Conservation (phyloP, 495 filamentous ascomycete genomes). For the Cairneyella variabilis region DNA sequence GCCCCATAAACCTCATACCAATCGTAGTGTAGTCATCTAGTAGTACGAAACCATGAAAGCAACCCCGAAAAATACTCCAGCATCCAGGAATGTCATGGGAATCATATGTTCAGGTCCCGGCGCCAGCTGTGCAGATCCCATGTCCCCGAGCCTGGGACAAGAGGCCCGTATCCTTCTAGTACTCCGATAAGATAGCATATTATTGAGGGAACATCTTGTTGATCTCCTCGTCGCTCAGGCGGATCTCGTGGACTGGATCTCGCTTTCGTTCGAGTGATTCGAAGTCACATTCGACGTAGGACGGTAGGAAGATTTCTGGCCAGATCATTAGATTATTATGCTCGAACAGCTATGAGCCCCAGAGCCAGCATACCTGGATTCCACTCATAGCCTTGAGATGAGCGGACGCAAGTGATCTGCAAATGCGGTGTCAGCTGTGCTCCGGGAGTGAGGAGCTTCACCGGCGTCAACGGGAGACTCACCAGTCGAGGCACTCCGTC, state of each 20-base stretch:
- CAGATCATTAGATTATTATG: not conserved
- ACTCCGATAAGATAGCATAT: constrained; percentile 22
- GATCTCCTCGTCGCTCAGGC: constrained; percentile 59
- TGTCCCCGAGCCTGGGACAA: constrained; percentile 8
- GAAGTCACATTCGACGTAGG: constrained; percentile 53
- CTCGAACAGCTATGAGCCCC: not conserved
- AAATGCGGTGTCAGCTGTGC: constrained; percentile 13
- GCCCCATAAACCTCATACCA: not conserved
- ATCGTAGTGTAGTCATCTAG: constrained; percentile 19
- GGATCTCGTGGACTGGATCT: constrained; percentile 65
- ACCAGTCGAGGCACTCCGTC: constrained; percentile 61
- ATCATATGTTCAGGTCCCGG: constrained; percentile 25
- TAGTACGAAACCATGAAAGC: constrained; percentile 10
- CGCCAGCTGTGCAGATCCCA: constrained; percentile 18
- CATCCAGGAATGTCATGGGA: constrained; percentile 22
- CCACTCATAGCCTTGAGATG: constrained; percentile 68
- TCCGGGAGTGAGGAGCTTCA: not conserved
- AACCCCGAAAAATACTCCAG: constrained; percentile 18
- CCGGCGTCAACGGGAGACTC: constrained; percentile 27
- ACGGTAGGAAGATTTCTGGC: constrained; percentile 52
- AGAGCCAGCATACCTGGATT: constrained; percentile 50
- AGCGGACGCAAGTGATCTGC: constrained; percentile 66
- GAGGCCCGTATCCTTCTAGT: constrained; percentile 9
- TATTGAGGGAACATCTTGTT: constrained; percentile 52
- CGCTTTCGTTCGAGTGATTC: constrained; percentile 58